Conservation (phyloP, 2,329 filamentous ascomycete species). For the Huntiella moniliformis region DNA sequence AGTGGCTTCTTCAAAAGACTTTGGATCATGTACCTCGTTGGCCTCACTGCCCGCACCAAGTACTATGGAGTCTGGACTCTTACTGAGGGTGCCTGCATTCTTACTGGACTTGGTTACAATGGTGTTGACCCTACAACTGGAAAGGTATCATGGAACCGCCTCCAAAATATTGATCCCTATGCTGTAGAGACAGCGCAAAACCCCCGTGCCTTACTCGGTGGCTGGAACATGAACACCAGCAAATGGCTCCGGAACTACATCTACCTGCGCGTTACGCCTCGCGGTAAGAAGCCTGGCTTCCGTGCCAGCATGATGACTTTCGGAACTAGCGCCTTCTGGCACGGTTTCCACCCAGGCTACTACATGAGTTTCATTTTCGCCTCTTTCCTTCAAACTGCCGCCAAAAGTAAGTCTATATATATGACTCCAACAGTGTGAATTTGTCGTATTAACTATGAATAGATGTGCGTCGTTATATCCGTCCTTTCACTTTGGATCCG, state of each 20-base stretch:
- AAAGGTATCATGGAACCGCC: conserved; percentile 68
- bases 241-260: conserved; percentile 92
- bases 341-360: conserved; percentile 94
- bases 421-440: neutral
- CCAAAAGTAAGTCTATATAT: conserved; percentile 50
- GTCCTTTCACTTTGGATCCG: conserved; percentile 79
- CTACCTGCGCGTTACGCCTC: conserved; percentile 84
- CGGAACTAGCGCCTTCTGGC: conserved; percentile 87
- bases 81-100: conserved; percentile 84
- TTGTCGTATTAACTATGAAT: conserved; percentile 11
- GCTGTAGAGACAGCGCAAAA: conserved; percentile 83
- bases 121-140: conserved; percentile 72
- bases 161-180: conserved; percentile 77
- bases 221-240: conserved; percentile 98
- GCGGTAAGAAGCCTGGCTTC: conserved; percentile 92
- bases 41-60: conserved; percentile 65
- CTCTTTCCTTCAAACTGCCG: conserved; percentile 77
- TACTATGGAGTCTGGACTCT: conserved; percentile 95
- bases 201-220: conserved; percentile 72
- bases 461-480: conserved; percentile 80
- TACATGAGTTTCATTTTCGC: conserved; percentile 81
- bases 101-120: conserved; percentile 86
- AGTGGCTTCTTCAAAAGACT: conserved; percentile 55
- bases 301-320: conserved; percentile 88
- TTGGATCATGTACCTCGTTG: conserved; percentile 67